Evolutionary conservation across 164 flowering plant genomes (phyloP), one percentile per base, ranked within the genome.

Genomic region (Aristolochia californica): DNA sequence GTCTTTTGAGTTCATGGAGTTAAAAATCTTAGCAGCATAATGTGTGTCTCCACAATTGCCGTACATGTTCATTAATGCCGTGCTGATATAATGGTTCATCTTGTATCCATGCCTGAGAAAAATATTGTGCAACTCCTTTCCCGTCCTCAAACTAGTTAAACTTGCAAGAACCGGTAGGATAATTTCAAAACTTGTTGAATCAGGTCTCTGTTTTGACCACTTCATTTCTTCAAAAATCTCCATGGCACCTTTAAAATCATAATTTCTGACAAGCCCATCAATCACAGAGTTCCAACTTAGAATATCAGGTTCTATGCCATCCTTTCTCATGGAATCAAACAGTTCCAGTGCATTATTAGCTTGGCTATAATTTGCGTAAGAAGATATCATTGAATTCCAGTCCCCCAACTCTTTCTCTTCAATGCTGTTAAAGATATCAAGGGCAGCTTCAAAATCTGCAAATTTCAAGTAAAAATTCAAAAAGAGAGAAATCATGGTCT

Each of bases 61-160:
- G 20, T 67, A 71, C 75, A 71, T 71, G 49, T 60, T 71, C 44
- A 64, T 64, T 27, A 67, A 64, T 21, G 74, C 47, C 10, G 70
- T 66, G 59, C 65, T 47, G n/a, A 60, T 56, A 52, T 56, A 71
- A 59, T 53, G 67, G 52, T n/a, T 67, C 62, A 67, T 67, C 60
- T 56, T 59, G 43, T 25, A 22, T 4, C 20, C 47, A 52, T 47
- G 63, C 61, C 71, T 67, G 9, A 71, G 48, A 28, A 64, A 48
- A 49, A 64, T 45, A 23, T 60, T 17, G 17, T 71, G 75, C 44
- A 71, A 56, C 57, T 71, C 68, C 61, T 67, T 71, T 26, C 75
- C 75, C 13, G 13, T 52, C 60, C 45, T 54, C 21, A 44, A 43
- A 61, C 55, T 52, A 43, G 60, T 30, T 21, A 53, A 28, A 28